Conservation (phyloP, 1,284 basidiomycete species). For the Peniophora sp. region DNA sequence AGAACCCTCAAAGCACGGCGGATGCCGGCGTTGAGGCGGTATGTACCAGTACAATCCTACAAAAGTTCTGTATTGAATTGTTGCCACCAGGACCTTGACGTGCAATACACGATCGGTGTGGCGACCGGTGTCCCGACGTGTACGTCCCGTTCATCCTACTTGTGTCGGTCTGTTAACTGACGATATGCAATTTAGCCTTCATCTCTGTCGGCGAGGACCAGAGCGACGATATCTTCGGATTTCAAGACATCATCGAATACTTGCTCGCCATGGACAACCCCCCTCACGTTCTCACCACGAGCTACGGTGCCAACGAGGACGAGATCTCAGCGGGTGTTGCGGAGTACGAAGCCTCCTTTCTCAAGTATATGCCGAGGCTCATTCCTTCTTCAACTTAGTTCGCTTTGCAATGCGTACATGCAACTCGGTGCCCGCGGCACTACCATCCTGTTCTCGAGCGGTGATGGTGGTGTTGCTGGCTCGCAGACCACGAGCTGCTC, state of each 20-base stretch:
- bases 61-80: conserved; percentile 19
- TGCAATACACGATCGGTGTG: conserved; percentile 49
- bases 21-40: conserved; percentile 25
- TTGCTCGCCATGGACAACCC: conserved; percentile 33
- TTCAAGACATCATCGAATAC: conserved; percentile 47
- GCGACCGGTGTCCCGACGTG: conserved; percentile 52
- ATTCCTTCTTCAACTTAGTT: conserved; percentile 34
- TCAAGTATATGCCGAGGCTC: conserved; percentile 34
- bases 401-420: conserved; percentile 50
- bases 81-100: neutral
- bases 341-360: neutral
- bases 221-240: conserved; percentile 50
- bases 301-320: conserved; percentile 43
- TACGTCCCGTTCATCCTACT: no score
- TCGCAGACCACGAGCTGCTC: conserved; percentile 33
- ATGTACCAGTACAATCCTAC: conserved; percentile 38
- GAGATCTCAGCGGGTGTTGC: neutral
- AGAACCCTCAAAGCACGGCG: conserved; percentile 22
- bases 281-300: conserved; percentile 42
- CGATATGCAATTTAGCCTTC: conserved; percentile 26
- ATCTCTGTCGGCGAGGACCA: conserved; percentile 43
- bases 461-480: conserved; percentile 58
- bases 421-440: conserved; percentile 55
- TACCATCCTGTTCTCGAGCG: conserved; percentile 58
- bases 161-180: no score